These are phyloP conservation scores for Iodosphaeria phyllophila DNA, from an alignment of 2,329 filamentous ascomycete species.

Conservation along the genomic window DNA sequence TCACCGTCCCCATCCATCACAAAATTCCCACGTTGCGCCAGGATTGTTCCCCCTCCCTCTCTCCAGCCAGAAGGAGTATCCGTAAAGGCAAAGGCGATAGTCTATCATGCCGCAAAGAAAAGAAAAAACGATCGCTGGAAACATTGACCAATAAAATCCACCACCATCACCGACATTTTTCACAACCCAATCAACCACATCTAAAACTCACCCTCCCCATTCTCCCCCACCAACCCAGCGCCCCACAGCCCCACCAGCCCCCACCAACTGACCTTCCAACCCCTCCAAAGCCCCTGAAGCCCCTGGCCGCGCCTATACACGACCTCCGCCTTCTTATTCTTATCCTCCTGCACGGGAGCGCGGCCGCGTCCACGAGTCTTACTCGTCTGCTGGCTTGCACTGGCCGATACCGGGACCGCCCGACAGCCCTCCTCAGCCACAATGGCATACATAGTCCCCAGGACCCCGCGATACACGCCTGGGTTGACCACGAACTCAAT, in stretches of 20 bases:
- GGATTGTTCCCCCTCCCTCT: too few relatives aligned
- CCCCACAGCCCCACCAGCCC: constrained; percentile 58
- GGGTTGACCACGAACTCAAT: constrained; percentile 63
- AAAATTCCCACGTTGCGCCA: too few relatives aligned
- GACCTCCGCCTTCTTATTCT: constrained; percentile 18
- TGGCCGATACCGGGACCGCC: constrained; percentile 21
- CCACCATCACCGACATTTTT: neutral
- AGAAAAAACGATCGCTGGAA: too few relatives aligned
- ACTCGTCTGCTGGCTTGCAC: constrained; percentile 8
- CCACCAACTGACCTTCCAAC: constrained; percentile 66
- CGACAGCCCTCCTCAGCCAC: constrained; percentile 62
- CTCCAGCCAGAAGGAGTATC: too few relatives aligned
- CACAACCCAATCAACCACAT: neutral
- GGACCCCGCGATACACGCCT: constrained; percentile 65
- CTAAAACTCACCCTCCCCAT: constrained; percentile 41
- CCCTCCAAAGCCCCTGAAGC: constrained; percentile 47
- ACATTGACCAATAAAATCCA: too few relatives aligned
- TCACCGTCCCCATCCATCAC: too few relatives aligned
- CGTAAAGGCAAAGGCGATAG: too few relatives aligned
- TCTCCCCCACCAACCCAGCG: constrained; percentile 41
- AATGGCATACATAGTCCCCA: constrained; percentile 85
- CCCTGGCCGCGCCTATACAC: constrained; percentile 45
- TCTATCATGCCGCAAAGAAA: too few relatives aligned
- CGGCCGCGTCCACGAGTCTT: too few relatives aligned
- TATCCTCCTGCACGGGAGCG: too few relatives aligned